Evolutionary conservation across 805 yeast genomes (phyloP), one percentile per base, ranked within the genome.

Genomic region (Candida ficus): DNA sequence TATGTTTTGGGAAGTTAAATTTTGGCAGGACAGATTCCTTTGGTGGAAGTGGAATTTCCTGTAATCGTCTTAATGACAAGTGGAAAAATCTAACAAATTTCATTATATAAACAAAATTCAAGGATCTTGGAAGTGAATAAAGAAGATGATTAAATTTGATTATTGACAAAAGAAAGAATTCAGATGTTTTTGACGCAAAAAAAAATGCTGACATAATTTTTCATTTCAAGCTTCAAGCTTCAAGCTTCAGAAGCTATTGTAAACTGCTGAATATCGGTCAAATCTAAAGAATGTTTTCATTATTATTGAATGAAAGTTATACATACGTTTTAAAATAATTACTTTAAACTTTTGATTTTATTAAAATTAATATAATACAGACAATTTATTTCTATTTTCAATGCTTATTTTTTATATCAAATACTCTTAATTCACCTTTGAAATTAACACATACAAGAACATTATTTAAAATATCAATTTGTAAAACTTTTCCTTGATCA

Each of bases 1-100:
- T 47, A 27, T 52, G 47, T 36, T 53, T 56, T 6, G 54, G 53
- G 32, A 56, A 54, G 3, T 47, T 31, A 22, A 56, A 44, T 22
- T 44, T 44, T 10, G 41, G 32, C 1, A 23, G 17, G 7, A 36
- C 37, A 2, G 14, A 4, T 4, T 37, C 40, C 21, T 25, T 40
- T 19, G 44, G 31, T 11, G 46, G 46, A 7, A 43, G 37, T 13
- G 23, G 29, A 3, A 30, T 7, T 6, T 21, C 16, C 9, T 8
- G 9, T 5, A 17, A n/a, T 14, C 26, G 10, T 11, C 23, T 6
- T 12, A 14, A 8, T 9, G 38, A 28, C 26, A 33, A 20, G 17
- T 28, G 33, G 28, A 35, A 35, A 7, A 20, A 29, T 16, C 38
- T 35, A 5, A 20, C 9, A 27, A 28, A 12, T 8, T 14, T 27